Evolutionary conservation across 73 alveolate genomes (phyloP), one percentile per base, ranked within the genome.

Genomic region (Paraurostyla sp.): DNA sequence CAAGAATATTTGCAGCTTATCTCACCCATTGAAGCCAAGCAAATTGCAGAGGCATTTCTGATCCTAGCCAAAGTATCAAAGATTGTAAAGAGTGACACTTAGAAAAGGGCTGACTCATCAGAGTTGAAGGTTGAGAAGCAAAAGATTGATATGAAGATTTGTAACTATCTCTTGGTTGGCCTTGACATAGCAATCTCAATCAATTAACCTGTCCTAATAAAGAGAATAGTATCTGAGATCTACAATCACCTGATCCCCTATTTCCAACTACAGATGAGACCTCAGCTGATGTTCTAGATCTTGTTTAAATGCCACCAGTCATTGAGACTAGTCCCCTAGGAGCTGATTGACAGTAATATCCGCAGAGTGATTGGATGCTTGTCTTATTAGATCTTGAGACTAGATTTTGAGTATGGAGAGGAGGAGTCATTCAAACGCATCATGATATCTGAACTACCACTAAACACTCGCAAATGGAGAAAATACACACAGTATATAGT

Each of bases 161-260:
- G 96, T 71, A 97, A 97, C 83, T 92, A 90, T 49, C 76, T 97
- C 76, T 63, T 90, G 49, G 87, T 97, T 52, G 98, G 97, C 2
- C 76, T 97, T 68, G 99, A 97, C 75, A 92, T 97, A n/a, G 96
- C 98, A 25, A 73, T 91, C 20, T 59, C 90, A 69, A 88, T 92
- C 38, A 94, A 96, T 75, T 85, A 97, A 62, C 80, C 91, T 58
- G 90, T 82, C 48, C 76, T 94, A 51, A 85, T 94, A 16, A 95
- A 95, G 91, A 78, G 91, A 87, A 75, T 90, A 27, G 95, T 95
- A 2, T 76, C 93, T 36, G 97, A 95, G 85, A 65, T 95, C 71
- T 95, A 90, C 85, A 93, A 95, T 41, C 88, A 83, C 23, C 52
- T 83, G 15, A 43, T 40, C 27, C 92, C 92, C 4, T 85, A 71